Evolutionary conservation across 1,284 basidiomycete species (phyloP), one percentile per base, ranked within the genome.

Genomic region (Tausonia pullulans): DNA sequence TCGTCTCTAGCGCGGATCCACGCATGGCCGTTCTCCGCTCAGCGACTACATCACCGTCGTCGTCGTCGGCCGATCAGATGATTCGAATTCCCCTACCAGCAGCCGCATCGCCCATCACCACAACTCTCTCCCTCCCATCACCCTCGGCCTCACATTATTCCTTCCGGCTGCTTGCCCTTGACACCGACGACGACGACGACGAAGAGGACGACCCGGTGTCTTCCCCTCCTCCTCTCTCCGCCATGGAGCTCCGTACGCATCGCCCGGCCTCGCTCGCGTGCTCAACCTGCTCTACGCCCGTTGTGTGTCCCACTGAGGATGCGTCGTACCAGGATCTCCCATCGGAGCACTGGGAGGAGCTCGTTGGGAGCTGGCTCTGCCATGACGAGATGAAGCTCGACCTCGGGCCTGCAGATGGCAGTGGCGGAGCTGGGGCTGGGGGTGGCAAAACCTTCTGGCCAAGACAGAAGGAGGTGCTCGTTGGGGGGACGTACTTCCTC

Each of bases 311-410:
- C 14, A 13, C 8, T 2, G 13, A n/a, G 4, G 10, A 9, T 3
- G 16, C 9, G 27, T 16, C 51, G 0, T 64, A 53, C 58, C 43
- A 58, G 6, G 92, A 96, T 71, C 79, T 98, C 6, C 94, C 94
- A 0, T 93, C 89, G 1, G 91, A 96, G 72, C 86, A 96, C 71
- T 98, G 94, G 94, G 87, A 92, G 65, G 94, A 98, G 75, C 84
- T 98, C 51, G 84, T 98, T 39, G 94, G 98, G 67, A 87, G 91
- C 3, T 98, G 94, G 94, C 94, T 98, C 89, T 98, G 94, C 72
- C 95, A 98, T 75, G 77, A 85, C 27, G 92, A 96, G 72, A 92
- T 95, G 76, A 69, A 72, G 52, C 69, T 76, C 52, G 61, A 65
- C 16, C 52, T 66, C 3, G 61, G 61, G 13, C 27, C 7, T 6